Conservation (phyloP, 768 basidiomycete genomes). For the Royoungia palumana region DNA sequence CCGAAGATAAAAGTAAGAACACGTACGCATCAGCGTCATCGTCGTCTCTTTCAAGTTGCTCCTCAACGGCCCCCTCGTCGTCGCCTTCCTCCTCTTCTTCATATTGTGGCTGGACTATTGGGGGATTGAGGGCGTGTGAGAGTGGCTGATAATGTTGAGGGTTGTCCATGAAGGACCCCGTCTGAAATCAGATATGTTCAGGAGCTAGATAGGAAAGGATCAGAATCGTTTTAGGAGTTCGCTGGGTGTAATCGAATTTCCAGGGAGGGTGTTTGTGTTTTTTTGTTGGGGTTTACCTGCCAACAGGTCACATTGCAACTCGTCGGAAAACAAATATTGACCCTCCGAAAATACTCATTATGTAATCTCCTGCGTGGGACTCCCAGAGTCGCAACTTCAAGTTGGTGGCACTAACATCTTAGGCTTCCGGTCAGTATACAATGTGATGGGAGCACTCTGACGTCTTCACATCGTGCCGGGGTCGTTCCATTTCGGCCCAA, state of each 20-base stretch:
- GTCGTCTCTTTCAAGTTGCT: slow-evolving; percentile 54
- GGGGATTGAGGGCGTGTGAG: slow-evolving; percentile 73
- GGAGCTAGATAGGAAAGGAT: slow-evolving; percentile 17
- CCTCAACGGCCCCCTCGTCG: slow-evolving; percentile 70
- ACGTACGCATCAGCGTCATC: slow-evolving; percentile 38
- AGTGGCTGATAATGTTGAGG: slow-evolving; percentile 79
- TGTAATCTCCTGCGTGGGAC: slow-evolving; percentile 11
- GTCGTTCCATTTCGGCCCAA: too few relatives aligned
- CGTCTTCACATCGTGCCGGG: too few relatives aligned
- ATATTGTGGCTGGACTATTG: slow-evolving; percentile 33
- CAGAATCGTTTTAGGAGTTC: slow-evolving; percentile 25
- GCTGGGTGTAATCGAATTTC: slow-evolving; percentile 32
- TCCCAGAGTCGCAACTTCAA: too few relatives aligned
- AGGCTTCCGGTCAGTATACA: too few relatives aligned
- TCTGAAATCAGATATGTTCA: slow-evolving; percentile 23
- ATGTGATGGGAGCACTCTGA: too few relatives aligned
- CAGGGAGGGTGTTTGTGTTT: slow-evolving; percentile 26
- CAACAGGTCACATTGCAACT: slow-evolving; percentile 21
- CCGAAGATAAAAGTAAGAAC: slow-evolving; percentile 9
- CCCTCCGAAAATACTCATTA: slow-evolving; percentile 15
- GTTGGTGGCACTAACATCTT: too few relatives aligned
- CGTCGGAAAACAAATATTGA: slow-evolving; percentile 26
- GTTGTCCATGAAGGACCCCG: slow-evolving; percentile 47
- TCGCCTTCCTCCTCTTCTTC: slow-evolving; percentile 70
- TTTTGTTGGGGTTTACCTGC: slow-evolving; percentile 25